Evolutionary conservation across 495 filamentous ascomycete species (phyloP).

Genomic region (Talaromyces proteolyticus): DNA sequence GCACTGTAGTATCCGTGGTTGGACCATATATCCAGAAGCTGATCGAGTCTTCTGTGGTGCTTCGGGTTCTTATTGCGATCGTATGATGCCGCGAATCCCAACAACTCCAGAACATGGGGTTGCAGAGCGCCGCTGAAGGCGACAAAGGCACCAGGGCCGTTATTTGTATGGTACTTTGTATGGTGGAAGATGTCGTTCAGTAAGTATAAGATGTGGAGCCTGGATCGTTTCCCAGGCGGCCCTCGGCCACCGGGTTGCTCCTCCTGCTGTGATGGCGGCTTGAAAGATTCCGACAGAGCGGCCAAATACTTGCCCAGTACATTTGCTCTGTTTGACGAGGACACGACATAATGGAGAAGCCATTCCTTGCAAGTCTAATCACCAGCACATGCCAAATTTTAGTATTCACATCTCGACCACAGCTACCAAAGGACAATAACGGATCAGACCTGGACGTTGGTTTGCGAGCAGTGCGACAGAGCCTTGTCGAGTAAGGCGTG

Average conservation of each 20-base stretch:
- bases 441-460: conserved; percentile 93
- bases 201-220: conserved; percentile 76
- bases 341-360: conserved; percentile 66
- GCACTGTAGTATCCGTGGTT: conserved; percentile 60
- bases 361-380: conserved; percentile 85
- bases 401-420: conserved; percentile 42
- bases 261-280: conserved; percentile 11
- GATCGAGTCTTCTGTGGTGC: conserved; percentile 57
- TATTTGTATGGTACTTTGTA: conserved; percentile 50
- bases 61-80: conserved; percentile 51
- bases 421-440: conserved; percentile 21
- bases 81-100: conserved; percentile 58
- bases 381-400: conserved; percentile 40
- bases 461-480: conserved; percentile 67
- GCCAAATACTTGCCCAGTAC: conserved; percentile 73
- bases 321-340: conserved; percentile 58
- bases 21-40: conserved; percentile 70
- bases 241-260: conserved; percentile 9
- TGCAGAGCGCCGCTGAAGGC: conserved; percentile 57
- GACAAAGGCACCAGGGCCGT: conserved; percentile 33
- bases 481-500: conserved; percentile 61
- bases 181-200: conserved; percentile 82
- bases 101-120: conserved; percentile 52
- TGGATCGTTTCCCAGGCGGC: conserved; percentile 57
- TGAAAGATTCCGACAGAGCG: conserved; percentile 58